Evolutionary conservation across 2,329 filamentous ascomycete species (phyloP).

Genomic region (Graphiopsis chlorocephala): DNA sequence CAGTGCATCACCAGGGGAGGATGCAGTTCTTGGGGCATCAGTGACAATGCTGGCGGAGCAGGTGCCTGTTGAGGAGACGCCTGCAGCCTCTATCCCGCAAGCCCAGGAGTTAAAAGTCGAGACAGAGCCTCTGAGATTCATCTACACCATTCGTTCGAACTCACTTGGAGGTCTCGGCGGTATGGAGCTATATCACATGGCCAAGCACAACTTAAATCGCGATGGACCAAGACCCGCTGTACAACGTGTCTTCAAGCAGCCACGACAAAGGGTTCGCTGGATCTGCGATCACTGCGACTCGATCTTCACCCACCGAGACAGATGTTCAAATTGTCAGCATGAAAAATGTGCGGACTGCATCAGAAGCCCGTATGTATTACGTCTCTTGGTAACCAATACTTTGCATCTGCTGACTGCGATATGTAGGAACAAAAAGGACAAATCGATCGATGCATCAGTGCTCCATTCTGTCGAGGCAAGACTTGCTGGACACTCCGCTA

Average conservation of each 20-base stretch:
- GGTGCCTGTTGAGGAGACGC: neutral
- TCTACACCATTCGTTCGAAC: slow-evolving; percentile 4
- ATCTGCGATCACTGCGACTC: slow-evolving; percentile 62
- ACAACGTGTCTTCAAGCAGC: slow-evolving; percentile 43
- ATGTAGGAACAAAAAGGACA: slow-evolving; percentile 57
- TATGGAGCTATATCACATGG: slow-evolving; percentile 14
- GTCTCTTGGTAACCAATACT: neutral
- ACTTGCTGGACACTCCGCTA: neutral
- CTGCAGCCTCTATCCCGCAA: neutral
- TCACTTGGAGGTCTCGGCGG: neutral
- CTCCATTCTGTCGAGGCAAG: slow-evolving; percentile 53
- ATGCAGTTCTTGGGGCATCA: neutral
- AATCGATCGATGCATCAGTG: slow-evolving; percentile 61
- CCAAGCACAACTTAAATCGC: neutral
- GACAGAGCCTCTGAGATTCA: slow-evolving; percentile 1
- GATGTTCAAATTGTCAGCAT: slow-evolving; percentile 61
- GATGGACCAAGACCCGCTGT: slow-evolving; percentile 29
- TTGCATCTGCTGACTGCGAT: slow-evolving; percentile 5
- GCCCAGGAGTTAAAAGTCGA: neutral
- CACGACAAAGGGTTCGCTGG: slow-evolving; percentile 45
- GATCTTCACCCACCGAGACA: slow-evolving; percentile 54
- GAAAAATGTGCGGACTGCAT: slow-evolving; percentile 59
- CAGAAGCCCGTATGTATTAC: slow-evolving; percentile 47
- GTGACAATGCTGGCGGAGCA: neutral
- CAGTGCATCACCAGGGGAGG: slow-evolving; percentile 4